Evolutionary conservation across 306 rosid genomes (phyloP), one percentile per base, ranked within the genome.

Genomic region (Mucuna pruriens): DNA sequence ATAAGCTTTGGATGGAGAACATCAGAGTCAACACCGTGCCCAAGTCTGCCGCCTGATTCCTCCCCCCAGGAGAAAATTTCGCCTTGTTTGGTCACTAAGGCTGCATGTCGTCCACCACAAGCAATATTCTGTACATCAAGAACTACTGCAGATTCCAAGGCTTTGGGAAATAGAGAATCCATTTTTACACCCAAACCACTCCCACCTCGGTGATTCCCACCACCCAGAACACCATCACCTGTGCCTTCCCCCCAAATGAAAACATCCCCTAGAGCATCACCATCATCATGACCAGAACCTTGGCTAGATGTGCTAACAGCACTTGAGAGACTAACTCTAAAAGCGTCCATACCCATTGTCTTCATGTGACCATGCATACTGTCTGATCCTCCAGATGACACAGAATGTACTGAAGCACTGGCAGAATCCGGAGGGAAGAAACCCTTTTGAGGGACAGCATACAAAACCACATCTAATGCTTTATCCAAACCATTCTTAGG

Each of bases 241-340:
- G 88, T 90, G 80, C 98, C 93, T 72, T 95, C 98, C 74, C 99
- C 99, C 99, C 99, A 95, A 75, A 95, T 86, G 83, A 93, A 95
- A 80, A 95, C 98, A 86, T 95, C 99, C 82, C 99, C 99, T 83
- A 95, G 82, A 77, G 99, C 97, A 90, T 95, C 99, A 71, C 97
- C 97, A 88, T 95, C 98, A 84, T 95, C 99, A 77, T 91, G 95
- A 82, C 99, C 99, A 85, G 99, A 95, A 79, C 99, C 99, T 87
- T 95, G 99, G 87, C 99, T 95, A 72, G 99, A 93, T 68, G 99
- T 91, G 89, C 99, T 95, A 72, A 95, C 97, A 68, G 97, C 96
- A 90, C 99, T 93, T 20, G 99, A 95, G 77, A 95, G 90, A 87
- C 98, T 93, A 85, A 93, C 97, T 89, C 99, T 89, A 89, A 90